Evolutionary conservation across 225 moss, liverwort and hornwort species (phyloP).

Genomic region (Thuidium tamariscinum): DNA sequence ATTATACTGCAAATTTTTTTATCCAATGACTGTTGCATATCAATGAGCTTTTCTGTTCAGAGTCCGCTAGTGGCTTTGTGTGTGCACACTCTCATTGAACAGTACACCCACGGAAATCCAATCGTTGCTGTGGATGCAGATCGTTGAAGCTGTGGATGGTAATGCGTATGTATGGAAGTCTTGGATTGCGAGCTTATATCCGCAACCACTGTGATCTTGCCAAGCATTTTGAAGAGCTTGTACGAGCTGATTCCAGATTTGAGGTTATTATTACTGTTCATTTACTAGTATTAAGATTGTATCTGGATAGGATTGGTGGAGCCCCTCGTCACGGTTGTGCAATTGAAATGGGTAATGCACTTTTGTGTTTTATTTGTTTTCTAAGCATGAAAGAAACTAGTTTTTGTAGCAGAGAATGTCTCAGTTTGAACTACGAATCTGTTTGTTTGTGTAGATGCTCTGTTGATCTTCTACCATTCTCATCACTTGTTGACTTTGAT

Average conservation of each 20-base stretch:
- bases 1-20: neutral
- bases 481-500: neutral
- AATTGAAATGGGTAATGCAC: neutral
- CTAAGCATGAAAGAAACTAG: neutral
- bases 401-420: neutral
- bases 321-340: neutral
- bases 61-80: neutral
- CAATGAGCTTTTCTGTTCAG: neutral
- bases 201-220: conserved; percentile 48
- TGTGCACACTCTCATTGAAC: neutral
- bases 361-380: neutral
- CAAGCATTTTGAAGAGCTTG: conserved; percentile 49
- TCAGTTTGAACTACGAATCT: neutral
- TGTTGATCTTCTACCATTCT: neutral
- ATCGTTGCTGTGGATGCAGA: conserved; percentile 20
- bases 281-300: neutral
- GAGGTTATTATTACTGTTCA: conserved; percentile 23
- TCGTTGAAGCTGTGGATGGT: conserved; percentile 80
- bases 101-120: neutral
- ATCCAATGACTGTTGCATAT: neutral
- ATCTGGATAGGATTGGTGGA: neutral
- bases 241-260: conserved; percentile 39
- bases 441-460: neutral
- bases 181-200: conserved; percentile 49
- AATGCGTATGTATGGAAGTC: conserved; percentile 63